Percentiles rank a stretch among this genome's conserved stretches.
Evolutionary conservation across 768 basidiomycete genomes (phyloP).

Genomic region (Rhodotorula paludigena): DNA sequence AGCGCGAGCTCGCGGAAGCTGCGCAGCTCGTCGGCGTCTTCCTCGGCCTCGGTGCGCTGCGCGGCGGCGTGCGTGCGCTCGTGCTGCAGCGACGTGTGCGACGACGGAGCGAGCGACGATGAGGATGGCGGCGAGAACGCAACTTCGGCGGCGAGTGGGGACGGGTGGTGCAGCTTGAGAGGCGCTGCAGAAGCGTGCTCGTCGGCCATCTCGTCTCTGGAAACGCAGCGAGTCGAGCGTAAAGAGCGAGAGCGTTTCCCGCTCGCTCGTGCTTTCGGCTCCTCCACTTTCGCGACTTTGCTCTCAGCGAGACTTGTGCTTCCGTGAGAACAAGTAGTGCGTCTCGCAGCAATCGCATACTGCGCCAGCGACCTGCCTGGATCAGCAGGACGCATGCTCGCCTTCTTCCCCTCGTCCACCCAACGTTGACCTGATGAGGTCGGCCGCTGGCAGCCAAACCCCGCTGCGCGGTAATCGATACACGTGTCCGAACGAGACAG

Average conservation of each 20-base stretch:
- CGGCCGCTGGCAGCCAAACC: no score
- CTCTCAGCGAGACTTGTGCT: no score
- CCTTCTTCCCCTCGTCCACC: no score
- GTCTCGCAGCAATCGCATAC: no score
- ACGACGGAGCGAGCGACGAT: neutral
- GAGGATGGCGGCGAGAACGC: neutral
- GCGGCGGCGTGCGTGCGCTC: neutral
- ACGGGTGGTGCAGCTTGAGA: constrained; percentile 2
- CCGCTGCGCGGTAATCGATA: no score
- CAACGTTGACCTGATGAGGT: no score
- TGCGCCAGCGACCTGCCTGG: no score
- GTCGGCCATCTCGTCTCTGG: neutral
- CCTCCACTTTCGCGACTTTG: neutral
- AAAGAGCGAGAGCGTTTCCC: neutral
- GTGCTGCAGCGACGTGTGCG: neutral
- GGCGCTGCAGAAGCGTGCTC: neutral
- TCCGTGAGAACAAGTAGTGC: no score
- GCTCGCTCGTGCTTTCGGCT: neutral
- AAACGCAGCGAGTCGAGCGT: neutral
- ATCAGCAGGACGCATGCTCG: no score
- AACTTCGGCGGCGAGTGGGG: constrained; percentile 8
- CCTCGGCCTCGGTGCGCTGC: neutral
- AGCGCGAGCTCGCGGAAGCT: constrained; percentile 18
- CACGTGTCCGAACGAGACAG: no score
- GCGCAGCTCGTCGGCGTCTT: constrained; percentile 18